These are phyloP conservation scores for Akebia trifoliata DNA, from an alignment of 164 flowering plant species.

Conservation along the genomic window DNA sequence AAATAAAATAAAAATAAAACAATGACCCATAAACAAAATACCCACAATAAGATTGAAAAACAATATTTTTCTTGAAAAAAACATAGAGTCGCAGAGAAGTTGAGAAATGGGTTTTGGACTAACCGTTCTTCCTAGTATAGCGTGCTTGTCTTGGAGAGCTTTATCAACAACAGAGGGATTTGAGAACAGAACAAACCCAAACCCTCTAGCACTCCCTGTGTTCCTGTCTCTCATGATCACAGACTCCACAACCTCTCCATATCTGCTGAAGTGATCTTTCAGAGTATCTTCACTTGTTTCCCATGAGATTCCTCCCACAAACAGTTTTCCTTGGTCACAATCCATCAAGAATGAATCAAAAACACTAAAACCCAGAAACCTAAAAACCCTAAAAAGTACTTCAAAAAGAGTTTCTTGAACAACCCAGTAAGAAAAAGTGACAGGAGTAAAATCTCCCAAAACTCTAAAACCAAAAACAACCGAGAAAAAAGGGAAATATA, in stretches of 20 bases:
- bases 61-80: background rate
- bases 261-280: constrained; percentile 48
- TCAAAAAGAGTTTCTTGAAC: no score
- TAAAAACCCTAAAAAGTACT: no score
- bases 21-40: background rate
- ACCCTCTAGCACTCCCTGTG: constrained; percentile 48
- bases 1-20: background rate
- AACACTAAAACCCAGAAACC: constrained; percentile 1
- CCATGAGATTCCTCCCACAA: constrained; percentile 65
- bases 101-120: constrained; percentile 15
- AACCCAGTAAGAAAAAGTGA: no score
- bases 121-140: constrained; percentile 53
- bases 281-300: constrained; percentile 49
- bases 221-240: constrained; percentile 37
- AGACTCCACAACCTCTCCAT: constrained; percentile 42
- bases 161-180: constrained; percentile 43
- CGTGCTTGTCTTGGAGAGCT: constrained; percentile 55
- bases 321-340: constrained; percentile 46
- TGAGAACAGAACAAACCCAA: constrained; percentile 60
- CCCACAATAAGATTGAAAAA: background rate
- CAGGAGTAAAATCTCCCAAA: no score
- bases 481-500: no score
- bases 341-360: constrained; percentile 22
- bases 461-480: no score
- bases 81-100: background rate